Evolutionary conservation across 768 basidiomycete genomes (phyloP).

Genomic region (Boletus coccyginus): DNA sequence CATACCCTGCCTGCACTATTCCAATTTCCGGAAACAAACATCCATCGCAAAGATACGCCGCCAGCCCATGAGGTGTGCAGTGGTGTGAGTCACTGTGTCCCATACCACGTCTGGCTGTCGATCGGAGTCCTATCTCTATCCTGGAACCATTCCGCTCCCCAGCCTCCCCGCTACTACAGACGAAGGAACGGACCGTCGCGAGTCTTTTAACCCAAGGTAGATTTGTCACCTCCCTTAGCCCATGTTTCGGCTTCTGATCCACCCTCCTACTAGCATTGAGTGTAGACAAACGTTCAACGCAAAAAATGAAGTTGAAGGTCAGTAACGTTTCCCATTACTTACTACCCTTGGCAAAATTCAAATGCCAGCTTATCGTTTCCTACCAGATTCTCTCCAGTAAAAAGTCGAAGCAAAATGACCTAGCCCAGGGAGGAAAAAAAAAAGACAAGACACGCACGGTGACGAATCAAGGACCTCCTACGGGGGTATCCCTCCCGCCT

Average conservation of each 20-base stretch:
- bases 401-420: not conserved
- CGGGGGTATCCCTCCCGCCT: not conserved
- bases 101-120: not conserved
- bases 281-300: not conserved
- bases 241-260: not conserved
- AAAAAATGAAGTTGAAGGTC: not conserved
- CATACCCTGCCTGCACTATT: too few relatives aligned
- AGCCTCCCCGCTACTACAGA: not conserved
- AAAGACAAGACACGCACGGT: not conserved
- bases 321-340: not conserved
- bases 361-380: not conserved
- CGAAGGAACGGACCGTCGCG: not conserved
- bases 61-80: not conserved
- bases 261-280: not conserved
- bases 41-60: not conserved
- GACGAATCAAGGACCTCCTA: not conserved
- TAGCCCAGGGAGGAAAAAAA: not conserved
- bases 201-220: not conserved
- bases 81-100: not conserved
- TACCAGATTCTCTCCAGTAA: not conserved
- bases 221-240: not conserved
- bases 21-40: not conserved
- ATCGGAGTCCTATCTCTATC: not conserved
- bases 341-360: too few relatives aligned
- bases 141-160: not conserved